Percentiles rank a stretch among this genome's conserved stretches.
These are phyloP conservation scores for Pseudoturritis turrita DNA, from an alignment of 345 rosid species.

Conservation along the genomic window DNA sequence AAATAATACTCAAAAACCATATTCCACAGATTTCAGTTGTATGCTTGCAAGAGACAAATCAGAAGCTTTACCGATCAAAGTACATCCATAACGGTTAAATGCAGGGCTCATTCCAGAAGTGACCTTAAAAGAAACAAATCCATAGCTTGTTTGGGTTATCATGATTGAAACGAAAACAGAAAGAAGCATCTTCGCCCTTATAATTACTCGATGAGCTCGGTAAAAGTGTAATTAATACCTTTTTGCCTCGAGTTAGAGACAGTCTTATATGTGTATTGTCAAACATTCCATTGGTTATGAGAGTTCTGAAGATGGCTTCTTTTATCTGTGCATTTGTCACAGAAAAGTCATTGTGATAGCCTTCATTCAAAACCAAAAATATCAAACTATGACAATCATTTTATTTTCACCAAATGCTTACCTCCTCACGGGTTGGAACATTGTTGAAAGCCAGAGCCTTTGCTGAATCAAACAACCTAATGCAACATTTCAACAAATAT, in stretches of 20 bases:
- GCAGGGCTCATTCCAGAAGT: constrained; percentile 97
- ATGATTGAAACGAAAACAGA: not conserved
- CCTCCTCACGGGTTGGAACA: constrained; percentile 77
- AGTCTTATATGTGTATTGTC: constrained; percentile 81
- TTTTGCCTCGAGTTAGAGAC: constrained; percentile 90
- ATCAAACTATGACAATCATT: not conserved
- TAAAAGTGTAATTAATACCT: constrained; percentile 34
- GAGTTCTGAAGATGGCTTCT: constrained; percentile 82
- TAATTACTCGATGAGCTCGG: not conserved
- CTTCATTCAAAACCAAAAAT: not conserved
- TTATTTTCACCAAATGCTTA: constrained; percentile 17
- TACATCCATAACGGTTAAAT: constrained; percentile 83
- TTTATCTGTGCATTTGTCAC: constrained; percentile 48
- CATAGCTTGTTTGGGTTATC: not conserved
- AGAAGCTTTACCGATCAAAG: constrained; percentile 58
- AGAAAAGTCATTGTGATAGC: not conserved
- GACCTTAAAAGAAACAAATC: constrained; percentile 42
- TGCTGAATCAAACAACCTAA: constrained; percentile 85
- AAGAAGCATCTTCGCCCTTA: not conserved
- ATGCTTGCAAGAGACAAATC: not conserved
- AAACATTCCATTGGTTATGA: constrained; percentile 81
- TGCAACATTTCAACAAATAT: not conserved
- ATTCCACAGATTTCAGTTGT: not conserved
- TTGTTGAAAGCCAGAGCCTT: constrained; percentile 85
- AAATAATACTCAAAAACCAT: not conserved